Percentiles rank a stretch among this genome's conserved stretches.
These are phyloP conservation scores for Populus trichocarpa DNA, from an alignment of 441 rosid genomes.

Conservation along the genomic window DNA sequence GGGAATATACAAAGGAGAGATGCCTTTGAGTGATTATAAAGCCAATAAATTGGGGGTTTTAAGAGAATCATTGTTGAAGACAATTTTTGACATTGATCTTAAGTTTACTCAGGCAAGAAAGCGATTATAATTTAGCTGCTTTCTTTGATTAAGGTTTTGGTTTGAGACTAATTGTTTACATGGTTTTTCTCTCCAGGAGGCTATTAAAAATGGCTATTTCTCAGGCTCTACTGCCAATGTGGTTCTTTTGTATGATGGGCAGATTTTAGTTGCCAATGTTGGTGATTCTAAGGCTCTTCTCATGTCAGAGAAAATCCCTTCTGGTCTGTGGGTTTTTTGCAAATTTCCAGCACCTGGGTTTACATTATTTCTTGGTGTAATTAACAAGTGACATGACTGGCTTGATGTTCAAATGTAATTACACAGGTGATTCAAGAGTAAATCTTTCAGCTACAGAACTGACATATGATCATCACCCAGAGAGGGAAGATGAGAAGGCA, in stretches of 20 bases:
- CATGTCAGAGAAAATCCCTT: slow-evolving; percentile 29
- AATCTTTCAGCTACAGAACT: slow-evolving; percentile 14
- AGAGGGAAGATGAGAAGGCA: slow-evolving; percentile 37
- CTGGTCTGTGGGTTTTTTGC: slow-evolving; percentile 12
- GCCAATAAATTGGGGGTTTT: slow-evolving; percentile 25
- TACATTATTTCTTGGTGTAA: no score
- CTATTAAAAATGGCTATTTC: slow-evolving; percentile 19
- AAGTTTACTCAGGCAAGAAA: slow-evolving; percentile 36
- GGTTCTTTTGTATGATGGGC: slow-evolving; percentile 27
- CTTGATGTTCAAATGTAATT: background rate
- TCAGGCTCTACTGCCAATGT: slow-evolving; percentile 41
- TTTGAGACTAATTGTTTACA: background rate
- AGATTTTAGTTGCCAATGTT: slow-evolving; percentile 38
- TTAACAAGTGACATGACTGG: background rate
- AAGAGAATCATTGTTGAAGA: slow-evolving; percentile 37
- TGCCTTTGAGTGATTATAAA: background rate
- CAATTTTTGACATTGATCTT: slow-evolving; percentile 36
- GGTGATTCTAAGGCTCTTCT: slow-evolving; percentile 45
- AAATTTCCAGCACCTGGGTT: background rate
- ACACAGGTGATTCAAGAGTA: slow-evolving; percentile 8
- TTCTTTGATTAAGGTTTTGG: background rate
- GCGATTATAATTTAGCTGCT: background rate
- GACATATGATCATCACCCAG: slow-evolving; percentile 43
- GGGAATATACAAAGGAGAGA: background rate
- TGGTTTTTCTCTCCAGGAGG: slow-evolving; percentile 26